These are phyloP conservation scores for Boletus rufocinnamomeus DNA, from an alignment of 768 basidiomycete genomes.

Conservation along the genomic window DNA sequence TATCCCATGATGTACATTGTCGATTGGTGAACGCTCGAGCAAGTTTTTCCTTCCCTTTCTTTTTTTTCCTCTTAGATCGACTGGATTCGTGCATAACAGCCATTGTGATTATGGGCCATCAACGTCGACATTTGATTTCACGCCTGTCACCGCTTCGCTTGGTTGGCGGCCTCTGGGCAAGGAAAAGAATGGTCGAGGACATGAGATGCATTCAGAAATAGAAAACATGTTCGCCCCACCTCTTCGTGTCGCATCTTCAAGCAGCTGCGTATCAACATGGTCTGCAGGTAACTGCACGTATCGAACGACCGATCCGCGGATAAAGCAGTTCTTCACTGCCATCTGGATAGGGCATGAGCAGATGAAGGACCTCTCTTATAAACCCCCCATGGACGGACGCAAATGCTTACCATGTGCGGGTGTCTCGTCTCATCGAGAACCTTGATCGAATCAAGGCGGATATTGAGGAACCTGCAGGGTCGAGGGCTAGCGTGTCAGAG, in stretches of 20 bases:
- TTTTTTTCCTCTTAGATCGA: not conserved
- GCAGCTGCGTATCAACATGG: constrained; percentile 90
- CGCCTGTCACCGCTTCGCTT: constrained; percentile 38
- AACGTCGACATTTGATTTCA: not conserved
- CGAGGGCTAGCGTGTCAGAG: constrained; percentile 4
- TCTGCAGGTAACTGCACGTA: constrained; percentile 94
- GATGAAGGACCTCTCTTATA: not conserved
- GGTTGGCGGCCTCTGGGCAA: constrained; percentile 42
- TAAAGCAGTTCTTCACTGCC: constrained; percentile 99
- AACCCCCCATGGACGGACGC: not conserved
- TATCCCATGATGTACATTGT: constrained; percentile 1
- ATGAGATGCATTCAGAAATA: constrained; percentile 6
- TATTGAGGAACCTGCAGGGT: constrained; percentile 80
- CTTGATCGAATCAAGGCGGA: constrained; percentile 90
- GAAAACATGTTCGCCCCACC: constrained; percentile 49
- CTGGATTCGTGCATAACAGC: not conserved
- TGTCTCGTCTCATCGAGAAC: constrained; percentile 91
- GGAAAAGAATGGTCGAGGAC: not conserved
- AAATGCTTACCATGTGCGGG: constrained; percentile 88
- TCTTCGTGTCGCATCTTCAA: constrained; percentile 96
- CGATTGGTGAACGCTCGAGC: not conserved
- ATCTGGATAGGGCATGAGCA: constrained; percentile 53
- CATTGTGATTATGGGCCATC: not conserved
- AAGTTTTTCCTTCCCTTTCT: not conserved
- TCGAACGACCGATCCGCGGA: constrained; percentile 96